Conservation (phyloP, 2,329 filamentous ascomycete species). For the Alternaria ethzedia region DNA sequence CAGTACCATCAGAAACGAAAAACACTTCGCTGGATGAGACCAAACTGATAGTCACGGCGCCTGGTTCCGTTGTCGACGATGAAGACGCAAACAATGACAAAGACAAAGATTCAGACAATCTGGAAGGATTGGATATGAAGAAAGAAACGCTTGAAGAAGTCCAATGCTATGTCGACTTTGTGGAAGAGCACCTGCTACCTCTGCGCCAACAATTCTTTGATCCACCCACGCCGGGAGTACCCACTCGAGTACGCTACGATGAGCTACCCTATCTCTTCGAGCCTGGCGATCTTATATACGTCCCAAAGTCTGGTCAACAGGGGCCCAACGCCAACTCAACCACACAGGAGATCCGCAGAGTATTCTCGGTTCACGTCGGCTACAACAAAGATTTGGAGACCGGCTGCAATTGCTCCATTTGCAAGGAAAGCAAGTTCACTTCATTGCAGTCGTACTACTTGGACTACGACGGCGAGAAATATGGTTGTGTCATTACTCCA, state of each 20-base stretch:
- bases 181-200: background rate
- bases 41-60: rapidly evolving
- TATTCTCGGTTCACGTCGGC: background rate
- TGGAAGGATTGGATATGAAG: background rate
- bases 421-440: background rate
- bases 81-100: background rate
- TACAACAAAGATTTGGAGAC: background rate
- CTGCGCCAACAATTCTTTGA: background rate
- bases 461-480: background rate
- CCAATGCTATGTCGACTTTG: background rate
- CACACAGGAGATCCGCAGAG: background rate
- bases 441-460: background rate
- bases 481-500: background rate
- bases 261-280: background rate
- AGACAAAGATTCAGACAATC: background rate
- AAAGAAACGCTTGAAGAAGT: background rate
- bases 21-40: rapidly evolving
- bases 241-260: background rate
- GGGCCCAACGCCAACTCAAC: background rate
- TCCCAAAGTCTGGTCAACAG: background rate
- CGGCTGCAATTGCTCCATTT: background rate
- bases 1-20: background rate
- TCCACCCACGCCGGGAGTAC: background rate
- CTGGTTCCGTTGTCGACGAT: background rate
- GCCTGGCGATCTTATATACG: background rate